phyloP scores from a whole-genome alignment of 371 early-diverging fungal genomes.

The Mucor indicus region DNA sequence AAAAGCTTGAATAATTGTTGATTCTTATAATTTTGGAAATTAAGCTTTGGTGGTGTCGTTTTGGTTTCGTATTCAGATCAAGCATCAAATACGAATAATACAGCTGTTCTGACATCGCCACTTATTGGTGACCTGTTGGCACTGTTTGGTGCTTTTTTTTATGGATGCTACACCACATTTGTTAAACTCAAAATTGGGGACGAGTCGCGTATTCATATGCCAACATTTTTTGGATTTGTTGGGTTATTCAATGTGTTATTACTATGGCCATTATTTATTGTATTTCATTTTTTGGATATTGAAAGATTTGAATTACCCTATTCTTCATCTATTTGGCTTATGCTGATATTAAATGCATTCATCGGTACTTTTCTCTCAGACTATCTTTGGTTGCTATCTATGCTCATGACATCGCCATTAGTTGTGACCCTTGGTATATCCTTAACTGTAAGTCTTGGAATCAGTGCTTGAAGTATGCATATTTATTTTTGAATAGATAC shows the following conservation, averaged over 20 bases:
- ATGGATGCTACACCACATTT: conserved; percentile 73
- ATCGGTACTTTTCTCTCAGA: conserved; percentile 80
- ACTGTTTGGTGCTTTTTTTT: conserved; percentile 67
- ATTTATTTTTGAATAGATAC: conserved; percentile 36
- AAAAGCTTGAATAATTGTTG: background rate
- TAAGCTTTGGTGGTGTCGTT: conserved; percentile 55
- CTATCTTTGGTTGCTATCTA: conserved; percentile 72
- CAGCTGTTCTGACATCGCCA: background rate
- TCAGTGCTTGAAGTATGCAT: no score
- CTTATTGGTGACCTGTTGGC: conserved; percentile 70
- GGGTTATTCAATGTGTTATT: conserved; percentile 67
- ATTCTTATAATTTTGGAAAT: background rate
- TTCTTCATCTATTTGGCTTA: conserved; percentile 46
- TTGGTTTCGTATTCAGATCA: conserved; percentile 49
- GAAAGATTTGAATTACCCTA: conserved; percentile 67
- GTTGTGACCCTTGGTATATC: conserved; percentile 74
- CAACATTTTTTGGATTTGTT: conserved; percentile 78
- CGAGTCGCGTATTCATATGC: conserved; percentile 68
- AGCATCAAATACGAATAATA: background rate
- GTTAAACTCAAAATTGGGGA: conserved; percentile 66
- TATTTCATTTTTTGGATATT: conserved; percentile 59
- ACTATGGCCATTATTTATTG: conserved; percentile 64
- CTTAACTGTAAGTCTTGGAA: conserved; percentile 54
- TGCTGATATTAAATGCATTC: conserved; percentile 68
- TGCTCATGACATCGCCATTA: conserved; percentile 78